These are phyloP conservation scores for Conoideocrella luteorostrata DNA, from an alignment of 2,329 filamentous ascomycete species.

Conservation along the genomic window DNA sequence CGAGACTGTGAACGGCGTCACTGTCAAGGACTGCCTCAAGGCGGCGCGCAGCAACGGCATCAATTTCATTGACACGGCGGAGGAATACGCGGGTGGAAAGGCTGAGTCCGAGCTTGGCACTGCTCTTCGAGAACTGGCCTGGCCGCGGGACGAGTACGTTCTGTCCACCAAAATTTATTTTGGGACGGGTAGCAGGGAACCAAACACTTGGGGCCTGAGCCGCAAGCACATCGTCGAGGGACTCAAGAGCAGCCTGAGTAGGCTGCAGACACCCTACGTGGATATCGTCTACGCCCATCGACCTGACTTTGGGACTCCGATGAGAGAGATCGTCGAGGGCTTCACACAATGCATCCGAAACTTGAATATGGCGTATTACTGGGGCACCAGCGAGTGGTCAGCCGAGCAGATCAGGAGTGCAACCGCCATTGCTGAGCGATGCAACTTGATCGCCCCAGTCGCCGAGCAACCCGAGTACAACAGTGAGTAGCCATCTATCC, in stretches of 20 bases:
- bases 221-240: constrained; percentile 55
- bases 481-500: too few relatives aligned
- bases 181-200: too few relatives aligned
- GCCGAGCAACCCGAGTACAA: constrained; percentile 66
- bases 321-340: constrained; percentile 63
- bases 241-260: constrained; percentile 19
- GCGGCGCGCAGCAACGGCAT: too few relatives aligned
- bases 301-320: constrained; percentile 60
- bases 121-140: too few relatives aligned
- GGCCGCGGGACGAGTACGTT: too few relatives aligned
- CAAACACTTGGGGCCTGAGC: too few relatives aligned
- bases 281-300: constrained; percentile 66
- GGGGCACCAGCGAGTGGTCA: constrained; percentile 65
- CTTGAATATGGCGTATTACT: constrained; percentile 63
- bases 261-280: constrained; percentile 54
- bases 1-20: too few relatives aligned
- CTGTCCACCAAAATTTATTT: too few relatives aligned
- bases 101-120: too few relatives aligned
- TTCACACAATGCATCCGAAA: constrained; percentile 68
- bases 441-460: constrained; percentile 56
- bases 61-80: too few relatives aligned
- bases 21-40: too few relatives aligned
- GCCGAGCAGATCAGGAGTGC: constrained; percentile 65
- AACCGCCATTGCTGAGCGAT: constrained; percentile 49
- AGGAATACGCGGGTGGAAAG: too few relatives aligned